A percentile compares a stretch with the other conserved stretches of the same genome.
These are phyloP conservation scores for Rhodosporidiobolus odoratus DNA, from an alignment of 768 basidiomycete genomes.

Conservation along the genomic window DNA sequence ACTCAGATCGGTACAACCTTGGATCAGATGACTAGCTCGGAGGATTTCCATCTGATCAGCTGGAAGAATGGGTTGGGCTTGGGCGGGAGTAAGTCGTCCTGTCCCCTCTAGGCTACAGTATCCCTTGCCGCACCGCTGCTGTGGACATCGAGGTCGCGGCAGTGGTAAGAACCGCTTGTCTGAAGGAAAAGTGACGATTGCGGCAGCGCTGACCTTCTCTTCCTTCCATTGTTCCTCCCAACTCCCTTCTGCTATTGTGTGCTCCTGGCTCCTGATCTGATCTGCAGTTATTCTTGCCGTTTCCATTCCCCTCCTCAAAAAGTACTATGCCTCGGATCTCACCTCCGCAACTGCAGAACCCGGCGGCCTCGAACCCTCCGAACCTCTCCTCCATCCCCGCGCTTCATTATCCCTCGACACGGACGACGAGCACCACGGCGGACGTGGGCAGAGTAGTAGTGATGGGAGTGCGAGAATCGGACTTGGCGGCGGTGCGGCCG, in stretches of 20 bases:
- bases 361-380: neutral
- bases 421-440: neutral
- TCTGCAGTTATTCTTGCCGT: slow-evolving; percentile 33
- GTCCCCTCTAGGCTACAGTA: no score
- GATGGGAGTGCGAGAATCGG: slow-evolving; percentile 12
- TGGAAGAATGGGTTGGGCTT: slow-evolving; percentile 31
- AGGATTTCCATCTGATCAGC: slow-evolving; percentile 79
- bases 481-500: neutral
- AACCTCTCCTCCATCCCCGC: slow-evolving; percentile 8
- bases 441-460: neutral
- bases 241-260: neutral
- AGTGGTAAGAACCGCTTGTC: no score
- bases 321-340: slow-evolving; percentile 20
- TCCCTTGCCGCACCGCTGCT: neutral
- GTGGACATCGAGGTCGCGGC: no score
- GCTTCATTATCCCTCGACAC: slow-evolving; percentile 5
- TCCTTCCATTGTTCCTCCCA: neutral
- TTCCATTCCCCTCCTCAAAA: slow-evolving; percentile 25
- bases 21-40: slow-evolving; percentile 89
- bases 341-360: slow-evolving; percentile 20
- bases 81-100: slow-evolving; percentile 29
- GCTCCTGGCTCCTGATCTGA: no score
- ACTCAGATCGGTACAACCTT: slow-evolving; percentile 74
- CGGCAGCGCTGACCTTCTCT: neutral
- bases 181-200: no score